Percentiles rank a stretch among this genome's conserved stretches.
Conservation (phyloP, 2,329 filamentous ascomycete genomes). For the Basipetospora sp. region DNA sequence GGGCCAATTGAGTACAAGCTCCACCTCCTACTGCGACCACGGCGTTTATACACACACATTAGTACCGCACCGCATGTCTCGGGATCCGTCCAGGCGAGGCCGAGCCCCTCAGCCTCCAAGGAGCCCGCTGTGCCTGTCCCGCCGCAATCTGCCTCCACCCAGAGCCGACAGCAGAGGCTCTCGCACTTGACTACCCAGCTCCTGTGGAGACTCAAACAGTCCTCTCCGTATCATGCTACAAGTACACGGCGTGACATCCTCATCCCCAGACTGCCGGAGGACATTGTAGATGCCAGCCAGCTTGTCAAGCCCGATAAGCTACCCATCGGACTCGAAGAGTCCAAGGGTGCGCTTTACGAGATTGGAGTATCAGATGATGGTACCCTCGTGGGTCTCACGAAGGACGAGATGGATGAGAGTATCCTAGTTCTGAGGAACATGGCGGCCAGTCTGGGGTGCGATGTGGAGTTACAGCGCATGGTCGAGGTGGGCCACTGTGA, state of each 20-base stretch:
- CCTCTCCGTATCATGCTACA: slow-evolving; percentile 75
- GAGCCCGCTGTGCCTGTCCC: slow-evolving; percentile 12
- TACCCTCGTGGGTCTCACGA: slow-evolving; percentile 70
- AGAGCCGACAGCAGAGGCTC: slow-evolving; percentile 67
- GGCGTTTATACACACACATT: slow-evolving; percentile 57
- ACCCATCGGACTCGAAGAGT: slow-evolving; percentile 76
- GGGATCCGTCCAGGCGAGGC: slow-evolving; percentile 6
- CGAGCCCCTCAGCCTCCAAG: slow-evolving; percentile 13
- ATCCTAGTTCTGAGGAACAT: slow-evolving; percentile 72
- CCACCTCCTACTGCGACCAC: slow-evolving; percentile 67
- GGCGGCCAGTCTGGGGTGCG: slow-evolving; percentile 82
- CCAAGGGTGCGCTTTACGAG: slow-evolving; percentile 83
- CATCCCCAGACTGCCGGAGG: slow-evolving; percentile 60
- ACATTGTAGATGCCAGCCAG: slow-evolving; percentile 30
- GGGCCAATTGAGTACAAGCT: slow-evolving; percentile 95
- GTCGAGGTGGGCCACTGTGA: slow-evolving; percentile 78
- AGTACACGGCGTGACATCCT: slow-evolving; percentile 60
- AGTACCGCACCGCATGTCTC: slow-evolving; percentile 37
- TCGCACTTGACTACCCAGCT: slow-evolving; percentile 90
- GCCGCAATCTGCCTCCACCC: slow-evolving; percentile 35
- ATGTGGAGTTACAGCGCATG: slow-evolving; percentile 65
- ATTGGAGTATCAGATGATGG: slow-evolving; percentile 94
- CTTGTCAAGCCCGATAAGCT: slow-evolving; percentile 39
- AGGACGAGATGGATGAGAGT: slow-evolving; percentile 87
- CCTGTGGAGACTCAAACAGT: slow-evolving; percentile 88